Conservation (phyloP, 139 green algal species). For the Tetraselmis chui region DNA sequence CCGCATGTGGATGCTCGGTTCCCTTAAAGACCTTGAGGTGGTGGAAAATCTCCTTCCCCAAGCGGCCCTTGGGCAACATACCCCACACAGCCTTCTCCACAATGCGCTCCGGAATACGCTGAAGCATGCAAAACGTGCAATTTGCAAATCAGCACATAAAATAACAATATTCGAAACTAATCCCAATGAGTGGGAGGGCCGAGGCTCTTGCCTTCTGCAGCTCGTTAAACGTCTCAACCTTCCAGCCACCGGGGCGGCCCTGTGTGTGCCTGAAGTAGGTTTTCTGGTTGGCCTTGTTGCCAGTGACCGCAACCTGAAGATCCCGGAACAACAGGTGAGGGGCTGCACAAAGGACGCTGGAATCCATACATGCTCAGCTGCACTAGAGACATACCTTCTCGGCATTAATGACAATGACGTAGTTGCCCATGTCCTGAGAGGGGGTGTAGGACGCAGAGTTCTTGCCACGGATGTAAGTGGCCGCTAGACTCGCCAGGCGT, state of each 20-base stretch:
- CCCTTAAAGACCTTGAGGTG: conserved; percentile 97
- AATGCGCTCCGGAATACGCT: conserved; percentile 94
- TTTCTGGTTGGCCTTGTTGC: conserved; percentile 87
- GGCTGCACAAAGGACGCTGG: too few species aligned
- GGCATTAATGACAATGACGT: conserved; percentile 94
- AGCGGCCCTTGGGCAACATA: conserved; percentile 92
- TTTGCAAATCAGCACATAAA: background rate
- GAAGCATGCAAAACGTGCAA: conserved; percentile 1
- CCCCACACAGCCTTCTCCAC: conserved; percentile 94
- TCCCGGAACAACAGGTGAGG: too few species aligned
- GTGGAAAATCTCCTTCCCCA: conserved; percentile 76
- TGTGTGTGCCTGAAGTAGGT: conserved; percentile 78
- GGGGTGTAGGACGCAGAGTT: conserved; percentile 78
- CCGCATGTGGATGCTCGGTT: conserved; percentile 79
- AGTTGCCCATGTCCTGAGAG: conserved; percentile 93
- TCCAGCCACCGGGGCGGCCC: conserved; percentile 66
- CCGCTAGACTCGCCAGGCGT: conserved; percentile 75
- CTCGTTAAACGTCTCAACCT: conserved; percentile 70
- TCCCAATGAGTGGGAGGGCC: background rate
- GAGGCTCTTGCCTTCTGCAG: conserved; percentile 51
- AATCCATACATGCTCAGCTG: too few species aligned
- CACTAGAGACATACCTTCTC: too few species aligned
- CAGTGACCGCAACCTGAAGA: conserved; percentile 71
- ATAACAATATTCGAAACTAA: background rate
- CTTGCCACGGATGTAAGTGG: conserved; percentile 90